phyloP scores from a whole-genome alignment of 495 filamentous ascomycete genomes.

The Aspergillus steynii region DNA sequence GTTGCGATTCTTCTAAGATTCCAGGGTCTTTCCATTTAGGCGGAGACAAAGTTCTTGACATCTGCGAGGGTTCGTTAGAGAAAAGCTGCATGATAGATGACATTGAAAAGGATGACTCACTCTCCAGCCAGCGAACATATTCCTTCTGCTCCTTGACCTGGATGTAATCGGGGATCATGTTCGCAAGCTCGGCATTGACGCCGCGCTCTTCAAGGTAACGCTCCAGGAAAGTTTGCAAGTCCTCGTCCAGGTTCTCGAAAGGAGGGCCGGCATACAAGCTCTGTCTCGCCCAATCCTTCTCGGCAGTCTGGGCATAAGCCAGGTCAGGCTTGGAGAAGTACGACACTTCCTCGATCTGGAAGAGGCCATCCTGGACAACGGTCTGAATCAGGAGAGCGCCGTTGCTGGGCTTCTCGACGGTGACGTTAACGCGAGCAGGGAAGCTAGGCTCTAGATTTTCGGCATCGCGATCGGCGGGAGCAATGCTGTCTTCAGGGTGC shows the following conservation, averaged over 20 bases:
- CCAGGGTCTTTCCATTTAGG: constrained; percentile 42
- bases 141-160: constrained; percentile 99
- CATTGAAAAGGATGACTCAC: constrained; percentile 40
- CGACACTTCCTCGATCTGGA: constrained; percentile 88
- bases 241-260: constrained; percentile 92
- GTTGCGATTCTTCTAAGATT: background rate
- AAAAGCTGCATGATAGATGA: background rate
- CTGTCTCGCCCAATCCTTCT: constrained; percentile 67
- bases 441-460: constrained; percentile 61
- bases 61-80: constrained; percentile 37
- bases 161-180: constrained; percentile 95
- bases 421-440: constrained; percentile 81
- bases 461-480: constrained; percentile 59
- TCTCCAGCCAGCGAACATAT: constrained; percentile 88
- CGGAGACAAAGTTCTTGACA: constrained; percentile 74
- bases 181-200: constrained; percentile 80
- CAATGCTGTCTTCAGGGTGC: constrained; percentile 57
- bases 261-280: constrained; percentile 88
- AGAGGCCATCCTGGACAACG: constrained; percentile 78
- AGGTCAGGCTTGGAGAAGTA: constrained; percentile 76
- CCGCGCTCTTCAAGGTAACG: constrained; percentile 93
- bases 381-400: constrained; percentile 89
- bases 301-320: constrained; percentile 64
- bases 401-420: constrained; percentile 77
- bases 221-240: constrained; percentile 88